Conservation (phyloP, 1,284 basidiomycete genomes). For the Ustilago tritici region DNA sequence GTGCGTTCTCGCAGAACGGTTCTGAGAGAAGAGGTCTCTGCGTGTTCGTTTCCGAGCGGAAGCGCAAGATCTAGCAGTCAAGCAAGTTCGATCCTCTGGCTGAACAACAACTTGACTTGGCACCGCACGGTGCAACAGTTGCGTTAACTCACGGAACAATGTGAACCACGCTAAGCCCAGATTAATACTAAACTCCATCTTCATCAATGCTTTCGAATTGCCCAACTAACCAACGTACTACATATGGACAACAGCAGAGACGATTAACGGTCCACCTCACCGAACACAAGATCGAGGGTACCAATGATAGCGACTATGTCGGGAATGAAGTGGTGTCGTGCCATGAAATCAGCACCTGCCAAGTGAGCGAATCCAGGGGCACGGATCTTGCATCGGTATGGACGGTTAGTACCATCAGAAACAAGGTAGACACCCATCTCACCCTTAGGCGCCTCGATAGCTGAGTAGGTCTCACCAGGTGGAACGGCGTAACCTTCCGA, state of each 20-base stretch:
- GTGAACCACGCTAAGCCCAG: too few species aligned
- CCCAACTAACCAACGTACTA: constrained; percentile 22
- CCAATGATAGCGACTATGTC: constrained; percentile 69
- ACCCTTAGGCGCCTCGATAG: constrained; percentile 98
- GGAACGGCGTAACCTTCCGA: constrained; percentile 97
- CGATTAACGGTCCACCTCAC: constrained; percentile 66
- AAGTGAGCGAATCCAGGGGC: constrained; percentile 69
- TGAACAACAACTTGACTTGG: too few species aligned
- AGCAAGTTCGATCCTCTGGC: not conserved
- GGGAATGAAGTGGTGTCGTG: constrained; percentile 66
- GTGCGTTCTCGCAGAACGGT: not conserved
- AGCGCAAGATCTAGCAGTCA: not conserved
- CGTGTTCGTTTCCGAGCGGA: not conserved
- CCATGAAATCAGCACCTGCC: constrained; percentile 67
- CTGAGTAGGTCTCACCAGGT: constrained; percentile 94
- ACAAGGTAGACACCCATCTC: constrained; percentile 79
- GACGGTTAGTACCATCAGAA: constrained; percentile 68
- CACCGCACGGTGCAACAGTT: too few species aligned
- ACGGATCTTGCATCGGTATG: constrained; percentile 68
- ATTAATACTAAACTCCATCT: not conserved
- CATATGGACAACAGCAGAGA: not conserved
- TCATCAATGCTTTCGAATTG: constrained; percentile 14
- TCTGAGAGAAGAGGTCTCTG: not conserved
- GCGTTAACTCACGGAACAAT: too few species aligned
- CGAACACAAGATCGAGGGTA: constrained; percentile 69